A percentile compares a stretch with the other conserved stretches of the same genome.
These are phyloP conservation scores for Trichophyton schoenleinii DNA, from an alignment of 2,329 filamentous ascomycete species.

Conservation along the genomic window DNA sequence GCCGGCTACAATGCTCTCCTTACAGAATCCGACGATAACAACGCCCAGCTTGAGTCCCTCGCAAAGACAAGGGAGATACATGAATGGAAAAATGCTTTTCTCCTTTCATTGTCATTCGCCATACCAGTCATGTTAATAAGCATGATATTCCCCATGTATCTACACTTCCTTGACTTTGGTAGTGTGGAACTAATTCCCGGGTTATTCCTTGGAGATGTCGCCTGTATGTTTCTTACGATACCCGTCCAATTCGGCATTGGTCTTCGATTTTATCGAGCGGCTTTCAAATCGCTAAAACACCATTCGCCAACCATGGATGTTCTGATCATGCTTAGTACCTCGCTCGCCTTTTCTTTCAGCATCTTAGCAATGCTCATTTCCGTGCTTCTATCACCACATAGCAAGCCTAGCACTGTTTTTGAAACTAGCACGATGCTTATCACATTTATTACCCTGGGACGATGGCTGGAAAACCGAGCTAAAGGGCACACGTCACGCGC, in stretches of 20 bases:
- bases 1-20: constrained; percentile 79
- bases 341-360: constrained; percentile 93
- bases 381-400: constrained; percentile 60
- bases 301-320: constrained; percentile 95
- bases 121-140: constrained; percentile 81
- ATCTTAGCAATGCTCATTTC: constrained; percentile 76
- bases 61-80: constrained; percentile 94
- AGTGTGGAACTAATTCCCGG: constrained; percentile 53
- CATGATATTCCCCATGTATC: constrained; percentile 86
- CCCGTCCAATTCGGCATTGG: constrained; percentile 96
- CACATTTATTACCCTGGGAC: constrained; percentile 82
- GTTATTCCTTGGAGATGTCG: constrained; percentile 73
- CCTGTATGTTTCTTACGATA: constrained; percentile 73
- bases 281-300: constrained; percentile 87
- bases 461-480: constrained; percentile 84
- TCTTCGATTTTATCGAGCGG: constrained; percentile 81
- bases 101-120: constrained; percentile 64
- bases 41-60: constrained; percentile 87
- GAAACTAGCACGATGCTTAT: constrained; percentile 98
- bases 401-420: constrained; percentile 75
- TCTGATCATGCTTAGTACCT: constrained; percentile 83
- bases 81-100: constrained; percentile 77
- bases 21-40: constrained; percentile 86
- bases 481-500: constrained; percentile 96
- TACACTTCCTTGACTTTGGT: constrained; percentile 67